Evolutionary conservation across 495 filamentous ascomycete genomes (phyloP), one percentile per base, ranked within the genome.

Genomic region (Amorphotheca resinae): DNA sequence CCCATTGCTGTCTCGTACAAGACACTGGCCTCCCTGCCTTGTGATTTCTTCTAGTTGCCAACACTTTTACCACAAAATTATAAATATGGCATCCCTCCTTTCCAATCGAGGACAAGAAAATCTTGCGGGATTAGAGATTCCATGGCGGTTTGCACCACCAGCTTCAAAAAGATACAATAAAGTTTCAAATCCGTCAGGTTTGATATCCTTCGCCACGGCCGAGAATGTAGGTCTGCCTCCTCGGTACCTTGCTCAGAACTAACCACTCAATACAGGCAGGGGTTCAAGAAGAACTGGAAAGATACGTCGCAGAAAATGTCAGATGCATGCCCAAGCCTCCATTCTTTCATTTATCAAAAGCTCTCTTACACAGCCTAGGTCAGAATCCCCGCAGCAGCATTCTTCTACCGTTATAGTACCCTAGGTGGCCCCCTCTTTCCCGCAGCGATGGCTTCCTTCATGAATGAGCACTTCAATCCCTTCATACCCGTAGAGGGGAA

Each of bases 381-480:
- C 12, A n/a, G 31, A 6, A 33, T 33, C 16, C 11, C 12, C 16
- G 31, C 31, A 4, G 16, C 31, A 4, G 12, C 12, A 11, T 33
- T 11, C 31, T n/a, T 15, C 4, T 33, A 33, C 12, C 12, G 16
- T 12, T 11, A 33, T 5, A 15, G 31, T 11, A 11, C 31, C 31
- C 12, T 33, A 5, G 31, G 31, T 33, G 16, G 12, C 5, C 12
- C 12, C 12, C 31, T 11, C 5, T 15, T 33, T 5, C 31, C 12
- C 4, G 31, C 4, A 33, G 31, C 31, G 4, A 64, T 75, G 48
- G 57, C 68, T n/a, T 46, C 54, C 6, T 66, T 70, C 22, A 35
- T 76, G 26, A 73, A 65, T 33, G 45, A 38, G 2, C 48, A 69
- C 33, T 61, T 76, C 41, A 52, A 61, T 1, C 67, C 72, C 0